Evolutionary conservation across 805 yeast genomes (phyloP), one percentile per base, ranked within the genome.

Genomic region (Metschnikowia continentalis): DNA sequence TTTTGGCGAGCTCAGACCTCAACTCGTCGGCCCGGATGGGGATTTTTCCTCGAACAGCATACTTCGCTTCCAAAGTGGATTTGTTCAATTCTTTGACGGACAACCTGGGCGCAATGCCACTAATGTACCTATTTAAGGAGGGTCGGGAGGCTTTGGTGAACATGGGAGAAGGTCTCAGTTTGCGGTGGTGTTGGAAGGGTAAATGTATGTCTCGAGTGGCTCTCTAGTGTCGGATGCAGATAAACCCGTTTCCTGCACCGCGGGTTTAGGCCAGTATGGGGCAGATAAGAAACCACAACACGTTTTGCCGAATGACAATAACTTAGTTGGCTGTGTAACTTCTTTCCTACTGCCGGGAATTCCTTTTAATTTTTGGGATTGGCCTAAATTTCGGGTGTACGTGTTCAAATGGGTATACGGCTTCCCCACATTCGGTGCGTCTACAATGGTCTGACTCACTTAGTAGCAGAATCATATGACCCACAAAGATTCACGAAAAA

Each of bases 21-120:
- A 94, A 72, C 63, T 90, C 88, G 61, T 92, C 98, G 23, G 99
- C 98, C 58, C 90, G 82, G 55, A 86, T 81, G n/a, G 99, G 98
- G 53, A 94, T 87, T 33, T 81, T 77, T 30, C 99, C 99, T 62
- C 99, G 79, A 26, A 94, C 99, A 3, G 99, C 99, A 65, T 94
- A 94, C 64, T 91, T 86, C 19, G 99, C 98, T 48, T 82, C 81
- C 46, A 90, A 73, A 7, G 92, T 90, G 51, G 79, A 73, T 51
- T 78, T 83, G 67, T 92, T 92, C 60, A 91, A 72, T 55, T 86
- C 89, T 4, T 54, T 46, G 32, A 62, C 52, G 15, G 60, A 19
- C 19, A 62, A 56, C 37, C 45, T 55, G 13, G 60, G 50, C 2
- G 65, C 65, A 1, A 44, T 7, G 8, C 38, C 40, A 22, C 40